Base-by-base conservation (phyloP, 257 asterid genomes). In the Plantago ovata region DNA sequence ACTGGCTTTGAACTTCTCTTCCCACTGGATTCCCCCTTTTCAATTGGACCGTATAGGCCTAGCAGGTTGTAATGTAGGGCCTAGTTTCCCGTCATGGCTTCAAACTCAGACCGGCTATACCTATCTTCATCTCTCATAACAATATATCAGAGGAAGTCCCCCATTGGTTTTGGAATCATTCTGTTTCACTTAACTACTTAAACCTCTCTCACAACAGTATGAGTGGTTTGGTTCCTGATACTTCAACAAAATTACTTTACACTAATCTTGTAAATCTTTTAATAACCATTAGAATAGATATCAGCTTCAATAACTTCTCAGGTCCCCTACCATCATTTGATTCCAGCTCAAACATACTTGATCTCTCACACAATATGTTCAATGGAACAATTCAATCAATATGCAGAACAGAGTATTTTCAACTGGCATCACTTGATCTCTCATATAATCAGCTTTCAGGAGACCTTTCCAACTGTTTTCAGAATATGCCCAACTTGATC, bases 161-260 rank as follows among this genome's bases (percentile, higher is more conserved):
- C 40, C 18, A 40, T 9, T 69, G 81, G 81, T 62, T 74, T 5
- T 62, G 69, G 77, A 53, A 65, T 62, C 67, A 63, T 13, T 68
- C 73, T 28, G 61, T 53, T 11, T 20, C 2, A 15, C 6, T 67
- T 48, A 1, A 7, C 0, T 18, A 0, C 22, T 38, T 77, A 24
- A 75, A 78, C 53, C 55, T 72, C 60, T 78, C 84, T 21, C 49
- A 48, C 24, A 78, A 78, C 61, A 55, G 60, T 0, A 45, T 75
- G 10, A 55, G 46, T 10, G 81, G 84, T 20, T 51, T 36, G 10
- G 9, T 78, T 48, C 72, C 6, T 28, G 36, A 28, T 28, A 3
- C 7, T 1, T 28, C 36, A 0, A 2, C 2, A 28, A n/a, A n/a
- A n/a, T n/a, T n/a, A n/a, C n/a, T n/a, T n/a, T n/a, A n/a, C n/a